These are phyloP conservation scores for Metrosideros polymorpha DNA, from an alignment of 441 rosid species.

Conservation along the genomic window DNA sequence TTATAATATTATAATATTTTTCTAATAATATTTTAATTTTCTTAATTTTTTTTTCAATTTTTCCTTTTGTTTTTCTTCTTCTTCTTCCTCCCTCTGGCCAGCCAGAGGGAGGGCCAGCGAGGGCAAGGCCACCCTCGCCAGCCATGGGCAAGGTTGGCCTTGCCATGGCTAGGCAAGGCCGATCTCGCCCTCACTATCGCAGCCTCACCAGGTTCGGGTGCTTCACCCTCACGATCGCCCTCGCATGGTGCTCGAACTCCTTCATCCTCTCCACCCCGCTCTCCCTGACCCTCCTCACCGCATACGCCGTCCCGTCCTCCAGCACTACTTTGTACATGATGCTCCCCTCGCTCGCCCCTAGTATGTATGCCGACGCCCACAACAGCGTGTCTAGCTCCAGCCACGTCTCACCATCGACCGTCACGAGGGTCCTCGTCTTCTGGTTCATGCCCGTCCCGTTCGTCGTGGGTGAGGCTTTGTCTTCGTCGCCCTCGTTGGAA, in stretches of 20 bases:
- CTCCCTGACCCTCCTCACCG: slow-evolving; percentile 78
- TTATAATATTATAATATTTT: no score
- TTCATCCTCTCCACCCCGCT: slow-evolving; percentile 32
- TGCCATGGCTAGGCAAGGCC: no score
- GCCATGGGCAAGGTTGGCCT: no score
- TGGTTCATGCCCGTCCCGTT: background rate
- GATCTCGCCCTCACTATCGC: no score
- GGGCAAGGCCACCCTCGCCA: no score
- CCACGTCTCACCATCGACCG: slow-evolving; percentile 55
- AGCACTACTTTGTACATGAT: slow-evolving; percentile 79
- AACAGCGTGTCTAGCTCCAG: slow-evolving; percentile 62
- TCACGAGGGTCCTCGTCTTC: slow-evolving; percentile 21
- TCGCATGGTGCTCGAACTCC: slow-evolving; percentile 61
- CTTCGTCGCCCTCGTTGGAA: slow-evolving; percentile 40
- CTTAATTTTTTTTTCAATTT: no score
- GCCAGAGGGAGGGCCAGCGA: no score
- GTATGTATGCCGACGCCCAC: slow-evolving; percentile 71
- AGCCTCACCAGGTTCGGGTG: slow-evolving; percentile 67
- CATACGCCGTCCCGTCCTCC: slow-evolving; percentile 47
- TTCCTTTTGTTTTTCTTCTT: no score
- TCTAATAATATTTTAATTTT: no score
- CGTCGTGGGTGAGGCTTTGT: background rate
- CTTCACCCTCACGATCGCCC: slow-evolving; percentile 36
- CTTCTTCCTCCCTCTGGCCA: no score
- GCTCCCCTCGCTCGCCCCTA: slow-evolving; percentile 49